Evolutionary conservation across 2,329 filamentous ascomycete genomes (phyloP), one percentile per base, ranked within the genome.

Genomic region (Cordyceps farinosa): DNA sequence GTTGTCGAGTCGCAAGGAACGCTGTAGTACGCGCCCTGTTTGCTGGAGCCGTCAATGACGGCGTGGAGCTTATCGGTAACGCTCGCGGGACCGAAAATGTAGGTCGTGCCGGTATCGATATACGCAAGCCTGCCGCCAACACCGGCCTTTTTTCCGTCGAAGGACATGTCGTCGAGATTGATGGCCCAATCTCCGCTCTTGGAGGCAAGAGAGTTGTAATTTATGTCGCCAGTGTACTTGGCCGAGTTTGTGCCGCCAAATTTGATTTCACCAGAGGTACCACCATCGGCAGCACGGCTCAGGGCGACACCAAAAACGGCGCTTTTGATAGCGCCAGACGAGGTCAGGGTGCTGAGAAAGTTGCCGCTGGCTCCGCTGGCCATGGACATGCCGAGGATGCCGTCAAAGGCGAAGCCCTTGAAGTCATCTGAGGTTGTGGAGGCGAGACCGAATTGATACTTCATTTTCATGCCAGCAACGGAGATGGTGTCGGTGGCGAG

Each of bases 91-190:
- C 90, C 85, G 66, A 96, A 87, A 34, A 92, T 84, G 72, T 89
- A 95, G 0, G 88, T 90, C 0, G 92, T 95, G 56, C 92, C 92
- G 0, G 90, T 92, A 74, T 96, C 92, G 68, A 96, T 88, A 72
- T 92, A 91, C 38, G 88, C 90, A 1, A 80, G 79, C 55, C 81
- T 74, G 44, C 77, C 78, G 11, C 82, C 85, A 42, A 88, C 78
- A n/a, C 82, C 54, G 13, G 83, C 81, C 9, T 80, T 77, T 50
- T 83, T 80, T 53, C 84, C 88, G 64, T 88, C 82, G 52, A 89
- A 84, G 2, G 83, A 79, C 57, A 87, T 82, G 68, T 89, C 87
- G 50, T 87, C 88, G 62, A 95, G 70, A 0, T 84, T 75, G 36
- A 97, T 87, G 34, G 88, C 86, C 92, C 92, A 97, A 67, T 87